Conservation (phyloP, 2,329 filamentous ascomycete species). For the Cordyceps javanica region DNA sequence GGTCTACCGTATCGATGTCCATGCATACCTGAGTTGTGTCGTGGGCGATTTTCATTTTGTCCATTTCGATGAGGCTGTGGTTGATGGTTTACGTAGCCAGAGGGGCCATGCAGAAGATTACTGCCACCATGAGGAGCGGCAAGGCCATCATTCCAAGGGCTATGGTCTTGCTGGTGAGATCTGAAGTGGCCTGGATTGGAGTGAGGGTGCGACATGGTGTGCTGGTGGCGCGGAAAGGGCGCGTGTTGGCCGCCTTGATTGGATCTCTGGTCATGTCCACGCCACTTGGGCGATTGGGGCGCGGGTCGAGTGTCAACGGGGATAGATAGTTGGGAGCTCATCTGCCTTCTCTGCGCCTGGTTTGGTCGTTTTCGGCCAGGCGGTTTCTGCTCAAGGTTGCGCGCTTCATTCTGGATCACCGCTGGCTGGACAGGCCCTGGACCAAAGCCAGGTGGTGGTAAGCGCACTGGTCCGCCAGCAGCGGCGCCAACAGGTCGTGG, state of each 20-base stretch:
- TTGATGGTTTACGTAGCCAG: neutral
- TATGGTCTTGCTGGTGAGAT: neutral
- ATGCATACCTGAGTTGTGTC: slow-evolving; percentile 9
- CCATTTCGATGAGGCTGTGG: neutral
- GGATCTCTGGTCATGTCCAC: slow-evolving; percentile 23
- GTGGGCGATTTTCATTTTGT: slow-evolving; percentile 19
- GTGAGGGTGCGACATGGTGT: slow-evolving; percentile 5
- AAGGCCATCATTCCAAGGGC: neutral
- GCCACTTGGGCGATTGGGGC: slow-evolving; percentile 22
- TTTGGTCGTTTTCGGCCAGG: slow-evolving; percentile 48
- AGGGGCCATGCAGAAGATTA: neutral
- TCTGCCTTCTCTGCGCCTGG: slow-evolving; percentile 57
- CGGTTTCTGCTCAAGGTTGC: neutral
- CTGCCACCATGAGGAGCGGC: neutral
- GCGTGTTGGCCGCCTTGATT: slow-evolving; percentile 10
- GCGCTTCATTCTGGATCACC: neutral
- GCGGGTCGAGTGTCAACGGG: slow-evolving; percentile 43
- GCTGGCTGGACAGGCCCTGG: neutral
- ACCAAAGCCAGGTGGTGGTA: neutral
- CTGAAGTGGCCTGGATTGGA: neutral
- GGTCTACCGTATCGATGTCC: slow-evolving; percentile 18
- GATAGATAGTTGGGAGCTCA: slow-evolving; percentile 53
- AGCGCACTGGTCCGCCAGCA: neutral
- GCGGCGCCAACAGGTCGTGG: neutral
- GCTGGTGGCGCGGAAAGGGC: neutral